Conservation (phyloP, 768 basidiomycete genomes). For the Lenzites betulinus region DNA sequence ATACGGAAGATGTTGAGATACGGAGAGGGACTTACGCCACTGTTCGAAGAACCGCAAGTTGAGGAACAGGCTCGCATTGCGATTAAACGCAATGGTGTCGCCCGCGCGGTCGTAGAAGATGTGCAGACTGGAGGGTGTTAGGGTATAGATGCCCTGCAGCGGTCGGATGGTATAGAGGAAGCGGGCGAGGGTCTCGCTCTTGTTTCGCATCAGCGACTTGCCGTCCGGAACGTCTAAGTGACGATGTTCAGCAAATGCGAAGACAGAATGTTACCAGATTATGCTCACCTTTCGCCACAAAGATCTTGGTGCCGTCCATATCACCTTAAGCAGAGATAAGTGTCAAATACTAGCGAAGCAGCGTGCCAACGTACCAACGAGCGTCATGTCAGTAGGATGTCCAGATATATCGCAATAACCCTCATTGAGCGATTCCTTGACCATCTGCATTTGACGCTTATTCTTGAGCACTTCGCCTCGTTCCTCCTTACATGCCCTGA, state of each 20-base stretch:
- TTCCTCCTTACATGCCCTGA: constrained; percentile 73
- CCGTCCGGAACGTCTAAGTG: constrained; percentile 52
- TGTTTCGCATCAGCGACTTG: constrained; percentile 49
- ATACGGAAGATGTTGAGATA: background rate
- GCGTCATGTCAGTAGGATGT: constrained; percentile 55
- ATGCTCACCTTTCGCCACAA: constrained; percentile 57
- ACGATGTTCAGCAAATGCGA: background rate
- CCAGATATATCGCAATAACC: constrained; percentile 84
- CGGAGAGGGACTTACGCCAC: constrained; percentile 68
- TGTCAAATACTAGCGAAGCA: background rate
- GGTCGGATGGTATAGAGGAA: constrained; percentile 73
- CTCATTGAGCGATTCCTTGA: constrained; percentile 76
- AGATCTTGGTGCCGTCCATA: constrained; percentile 64
- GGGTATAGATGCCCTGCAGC: constrained; percentile 68
- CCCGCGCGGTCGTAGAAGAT: constrained; percentile 86
- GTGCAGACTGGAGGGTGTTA: constrained; percentile 74
- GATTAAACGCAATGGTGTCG: constrained; percentile 90
- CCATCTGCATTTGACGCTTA: constrained; percentile 64
- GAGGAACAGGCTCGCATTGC: constrained; percentile 83
- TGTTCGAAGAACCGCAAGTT: constrained; percentile 84
- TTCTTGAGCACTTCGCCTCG: constrained; percentile 61
- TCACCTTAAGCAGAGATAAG: constrained; percentile 43
- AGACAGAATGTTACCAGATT: too few species aligned
- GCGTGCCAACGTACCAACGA: constrained; percentile 48
- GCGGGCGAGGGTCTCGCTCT: constrained; percentile 61